Evolutionary conservation across 129 eudicot genomes (phyloP).

Genomic region (Pittosporum tobira): DNA sequence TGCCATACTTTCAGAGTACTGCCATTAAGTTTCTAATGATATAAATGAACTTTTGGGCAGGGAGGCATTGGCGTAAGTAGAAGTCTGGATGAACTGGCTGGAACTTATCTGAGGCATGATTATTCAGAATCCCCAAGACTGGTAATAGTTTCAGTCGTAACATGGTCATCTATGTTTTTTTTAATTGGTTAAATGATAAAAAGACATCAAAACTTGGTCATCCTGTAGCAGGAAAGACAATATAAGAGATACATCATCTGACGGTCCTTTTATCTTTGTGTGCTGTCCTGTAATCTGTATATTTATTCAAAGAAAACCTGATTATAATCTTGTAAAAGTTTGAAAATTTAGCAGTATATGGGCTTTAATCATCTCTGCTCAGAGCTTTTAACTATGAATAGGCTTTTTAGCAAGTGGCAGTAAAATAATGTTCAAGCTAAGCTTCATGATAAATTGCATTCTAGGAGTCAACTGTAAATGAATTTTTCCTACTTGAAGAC

Average conservation of each 20-base stretch:
- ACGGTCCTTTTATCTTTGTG: background rate
- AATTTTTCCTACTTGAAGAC: background rate
- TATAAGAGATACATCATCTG: background rate
- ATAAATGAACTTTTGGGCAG: conserved; percentile 22
- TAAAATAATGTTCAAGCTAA: too few relatives aligned
- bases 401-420: background rate
- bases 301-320: background rate
- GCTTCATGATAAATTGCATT: background rate
- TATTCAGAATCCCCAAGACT: conserved; percentile 71
- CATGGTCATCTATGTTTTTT: background rate
- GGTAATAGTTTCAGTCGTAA: conserved; percentile 20
- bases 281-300: background rate
- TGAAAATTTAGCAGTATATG: background rate
- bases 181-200: background rate
- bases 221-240: too few relatives aligned
- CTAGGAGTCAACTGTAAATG: background rate
- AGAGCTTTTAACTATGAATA: background rate
- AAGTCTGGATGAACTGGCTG: conserved; percentile 91
- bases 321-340: background rate
- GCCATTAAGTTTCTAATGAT: conserved; percentile 7
- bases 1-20: background rate
- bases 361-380: background rate
- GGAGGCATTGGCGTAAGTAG: conserved; percentile 84
- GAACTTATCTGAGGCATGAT: conserved; percentile 65
- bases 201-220: too few relatives aligned